Evolutionary conservation across 257 asterid species (phyloP).

Genomic region (Solanum lycopersicoides): DNA sequence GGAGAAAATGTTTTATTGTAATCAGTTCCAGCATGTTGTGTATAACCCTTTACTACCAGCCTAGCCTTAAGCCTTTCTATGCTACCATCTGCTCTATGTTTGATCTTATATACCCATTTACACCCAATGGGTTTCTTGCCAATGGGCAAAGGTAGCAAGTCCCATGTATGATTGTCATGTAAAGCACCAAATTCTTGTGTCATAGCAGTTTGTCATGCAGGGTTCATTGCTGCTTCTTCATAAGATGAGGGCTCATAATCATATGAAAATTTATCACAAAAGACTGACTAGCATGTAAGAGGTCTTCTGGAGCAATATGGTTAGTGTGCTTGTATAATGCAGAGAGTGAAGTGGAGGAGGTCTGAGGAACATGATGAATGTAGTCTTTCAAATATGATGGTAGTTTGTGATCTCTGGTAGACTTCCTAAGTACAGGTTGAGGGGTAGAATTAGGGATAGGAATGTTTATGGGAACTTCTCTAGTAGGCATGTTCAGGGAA

Average conservation of each 20-base stretch:
- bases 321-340: too few relatives aligned
- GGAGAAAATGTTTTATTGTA: not conserved
- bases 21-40: not conserved
- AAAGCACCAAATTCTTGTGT: not conserved
- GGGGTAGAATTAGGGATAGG: too few relatives aligned
- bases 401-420: too few relatives aligned
- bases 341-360: too few relatives aligned
- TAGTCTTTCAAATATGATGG: too few relatives aligned
- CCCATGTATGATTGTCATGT: not conserved
- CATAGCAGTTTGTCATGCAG: not conserved
- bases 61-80: not conserved
- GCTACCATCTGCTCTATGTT: not conserved
- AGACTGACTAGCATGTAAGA: not conserved
- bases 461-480: too few relatives aligned
- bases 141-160: not conserved
- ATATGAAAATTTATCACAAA: not conserved
- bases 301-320: too few relatives aligned
- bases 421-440: too few relatives aligned
- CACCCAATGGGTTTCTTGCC: not conserved
- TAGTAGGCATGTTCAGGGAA: too few relatives aligned
- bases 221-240: not conserved
- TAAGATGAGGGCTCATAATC: not conserved
- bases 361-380: too few relatives aligned
- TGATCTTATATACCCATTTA: not conserved
- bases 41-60: not conserved